These are phyloP conservation scores for Phanerochaete sordida DNA, from an alignment of 768 basidiomycete genomes.

Conservation along the genomic window DNA sequence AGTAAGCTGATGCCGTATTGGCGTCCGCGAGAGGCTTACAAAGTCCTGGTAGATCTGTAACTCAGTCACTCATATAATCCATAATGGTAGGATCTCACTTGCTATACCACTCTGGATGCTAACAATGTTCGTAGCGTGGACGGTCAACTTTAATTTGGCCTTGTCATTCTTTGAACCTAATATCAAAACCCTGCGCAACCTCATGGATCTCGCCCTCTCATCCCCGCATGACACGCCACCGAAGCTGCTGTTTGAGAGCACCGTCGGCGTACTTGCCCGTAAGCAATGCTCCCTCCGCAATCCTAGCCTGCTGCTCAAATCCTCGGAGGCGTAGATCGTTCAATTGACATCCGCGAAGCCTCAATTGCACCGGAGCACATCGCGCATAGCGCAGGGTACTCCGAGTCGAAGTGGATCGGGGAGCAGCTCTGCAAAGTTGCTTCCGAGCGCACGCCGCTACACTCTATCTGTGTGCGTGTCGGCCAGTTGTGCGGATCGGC, in stretches of 20 bases:
- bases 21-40: neutral
- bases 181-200: slow-evolving; percentile 26
- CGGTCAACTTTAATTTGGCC: slow-evolving; percentile 30
- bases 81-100: slow-evolving; percentile 27
- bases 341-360: slow-evolving; percentile 15
- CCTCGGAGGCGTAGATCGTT: slow-evolving; percentile 8
- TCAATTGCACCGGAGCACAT: slow-evolving; percentile 16
- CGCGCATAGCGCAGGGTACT: slow-evolving; percentile 27
- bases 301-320: neutral
- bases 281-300: neutral
- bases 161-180: slow-evolving; percentile 28
- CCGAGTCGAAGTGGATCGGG: slow-evolving; percentile 31
- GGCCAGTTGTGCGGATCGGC: slow-evolving; percentile 35
- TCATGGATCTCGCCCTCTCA: slow-evolving; percentile 34
- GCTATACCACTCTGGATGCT: neutral
- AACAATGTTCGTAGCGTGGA: slow-evolving; percentile 25
- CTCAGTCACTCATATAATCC: slow-evolving; percentile 35
- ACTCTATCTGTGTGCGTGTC: slow-evolving; percentile 30
- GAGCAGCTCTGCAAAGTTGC: slow-evolving; percentile 21
- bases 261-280: slow-evolving; percentile 26
- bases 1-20: slow-evolving; percentile 14
- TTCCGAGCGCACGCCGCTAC: slow-evolving; percentile 18
- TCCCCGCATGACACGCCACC: slow-evolving; percentile 26
- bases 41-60: slow-evolving; percentile 18
- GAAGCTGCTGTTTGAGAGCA: slow-evolving; percentile 34